Conservation (phyloP, 2,329 filamentous ascomycete genomes). For the Trichoderma gracile region DNA sequence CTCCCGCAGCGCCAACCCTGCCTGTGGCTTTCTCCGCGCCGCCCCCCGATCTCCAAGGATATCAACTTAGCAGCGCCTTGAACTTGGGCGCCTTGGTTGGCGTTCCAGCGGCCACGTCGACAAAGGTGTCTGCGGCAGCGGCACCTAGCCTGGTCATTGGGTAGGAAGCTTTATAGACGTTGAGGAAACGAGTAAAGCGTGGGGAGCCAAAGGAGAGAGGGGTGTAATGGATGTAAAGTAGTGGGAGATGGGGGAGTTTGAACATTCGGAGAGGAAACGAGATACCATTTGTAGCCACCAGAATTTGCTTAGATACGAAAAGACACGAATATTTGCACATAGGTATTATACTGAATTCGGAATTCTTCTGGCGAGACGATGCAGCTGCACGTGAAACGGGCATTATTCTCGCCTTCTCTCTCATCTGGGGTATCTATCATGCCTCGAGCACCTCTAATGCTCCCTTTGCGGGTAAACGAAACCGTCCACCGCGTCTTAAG, state of each 20-base stretch:
- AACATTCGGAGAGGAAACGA: slow-evolving; percentile 8
- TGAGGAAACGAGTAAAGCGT: background rate
- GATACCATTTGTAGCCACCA: slow-evolving; percentile 21
- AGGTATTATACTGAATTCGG: background rate
- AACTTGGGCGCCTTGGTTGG: slow-evolving; percentile 17
- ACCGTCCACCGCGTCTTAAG: background rate
- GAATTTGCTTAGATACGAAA: background rate
- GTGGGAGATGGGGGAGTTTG: background rate
- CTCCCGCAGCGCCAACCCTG: slow-evolving; percentile 13
- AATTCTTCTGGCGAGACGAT: background rate
- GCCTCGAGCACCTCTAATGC: background rate
- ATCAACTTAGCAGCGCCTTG: slow-evolving; percentile 16
- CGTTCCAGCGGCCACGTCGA: background rate
- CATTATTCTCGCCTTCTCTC: background rate
- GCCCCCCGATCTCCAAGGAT: slow-evolving; percentile 18
- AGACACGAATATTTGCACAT: background rate
- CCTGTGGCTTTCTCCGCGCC: slow-evolving; percentile 14
- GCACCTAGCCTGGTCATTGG: slow-evolving; percentile 12
- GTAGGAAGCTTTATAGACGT: background rate
- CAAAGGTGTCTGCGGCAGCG: background rate
- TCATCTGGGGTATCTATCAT: slow-evolving; percentile 37
- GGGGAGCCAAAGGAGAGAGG: too few relatives aligned
- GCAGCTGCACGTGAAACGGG: background rate
- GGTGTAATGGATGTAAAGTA: background rate
- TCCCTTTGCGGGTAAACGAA: background rate